A percentile compares a stretch with the other conserved stretches of the same genome.
phyloP scores from a whole-genome alignment of 768 basidiomycete species.

The Rhizopogon vulgaris region DNA sequence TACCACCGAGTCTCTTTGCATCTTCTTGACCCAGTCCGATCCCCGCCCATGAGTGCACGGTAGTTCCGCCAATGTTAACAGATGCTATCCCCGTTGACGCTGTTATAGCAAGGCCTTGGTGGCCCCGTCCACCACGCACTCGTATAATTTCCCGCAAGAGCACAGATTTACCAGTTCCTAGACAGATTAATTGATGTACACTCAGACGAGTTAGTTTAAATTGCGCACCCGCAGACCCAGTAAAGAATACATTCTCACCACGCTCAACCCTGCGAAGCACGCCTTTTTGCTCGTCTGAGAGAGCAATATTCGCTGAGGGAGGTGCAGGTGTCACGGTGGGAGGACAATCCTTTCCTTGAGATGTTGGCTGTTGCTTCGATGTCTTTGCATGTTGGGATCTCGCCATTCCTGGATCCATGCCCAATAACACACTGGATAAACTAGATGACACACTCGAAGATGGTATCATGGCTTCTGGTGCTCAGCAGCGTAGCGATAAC shows the following conservation, averaged over 20 bases:
- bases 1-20: conserved; percentile 45
- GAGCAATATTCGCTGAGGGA: conserved; percentile 17
- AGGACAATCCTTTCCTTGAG: background rate
- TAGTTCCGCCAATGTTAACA: conserved; percentile 76
- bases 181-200: conserved; percentile 1
- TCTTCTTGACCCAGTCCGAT: conserved; percentile 66
- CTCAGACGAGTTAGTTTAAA: background rate
- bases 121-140: conserved; percentile 31
- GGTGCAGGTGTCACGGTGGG: background rate
- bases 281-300: conserved; percentile 48
- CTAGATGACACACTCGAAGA: background rate
- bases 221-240: conserved; percentile 69
- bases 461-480: background rate
- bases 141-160: conserved; percentile 70
- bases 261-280: conserved; percentile 49
- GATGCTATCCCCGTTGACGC: conserved; percentile 79
- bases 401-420: background rate
- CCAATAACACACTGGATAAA: background rate
- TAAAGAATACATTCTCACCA: conserved; percentile 75
- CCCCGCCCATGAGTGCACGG: conserved; percentile 80
- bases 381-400: background rate
- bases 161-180: conserved; percentile 82
- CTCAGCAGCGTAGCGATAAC: background rate
- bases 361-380: background rate
- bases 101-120: conserved; percentile 56